Base-by-base conservation (phyloP, 352 stramenopile species). In the Phytophthora gonapodyides region DNA sequence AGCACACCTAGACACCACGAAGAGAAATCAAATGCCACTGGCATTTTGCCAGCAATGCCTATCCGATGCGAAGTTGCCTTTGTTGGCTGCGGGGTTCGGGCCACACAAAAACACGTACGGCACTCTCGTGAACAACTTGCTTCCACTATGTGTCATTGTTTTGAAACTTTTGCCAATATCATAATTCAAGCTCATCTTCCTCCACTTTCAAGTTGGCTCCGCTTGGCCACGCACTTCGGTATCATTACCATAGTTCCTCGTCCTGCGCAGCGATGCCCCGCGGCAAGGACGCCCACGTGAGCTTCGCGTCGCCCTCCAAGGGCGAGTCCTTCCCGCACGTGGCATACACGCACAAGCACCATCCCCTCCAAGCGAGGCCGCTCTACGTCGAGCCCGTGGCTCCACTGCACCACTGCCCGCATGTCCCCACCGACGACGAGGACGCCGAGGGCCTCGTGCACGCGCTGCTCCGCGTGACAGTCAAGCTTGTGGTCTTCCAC, bases 401-500 rank as follows among this genome's bases (percentile, higher is more conserved):
- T 35, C 33, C 45, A 10, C 48, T 67, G 35, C 46, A 53, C 45
- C 40, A 57, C 38, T 56, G 48, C 19, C 44, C 41, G 3, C 51
- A 46, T 2, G 30, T 48, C 7, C 38, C 53, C 19, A 47, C 58
- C 10, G 27, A 41, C 5, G 43, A 69, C 34, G 69, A 73, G 17
- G 53, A 67, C 30, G 61, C 47, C 5, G 61, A 75, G 37, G 58
- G 69, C 12, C 30, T 63, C 17, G 37, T 38, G 0, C 45, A 66
- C 36, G 46, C 63, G 43, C 72, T 82, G 44, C 47, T 84, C 47
- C 56, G 63, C 51, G 65, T 61, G 51, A 76, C 73, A 43, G 50
- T 85, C 27, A 76, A 75, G 37, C 80, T 90, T 24, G 58, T 78
- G 34, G 44, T 91, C 41, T 88, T 91, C 71, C 76, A 87, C 48